Evolutionary conservation across 176 grass and related monocot species (phyloP).

Genomic region (Tillandsia leiboldiana): DNA sequence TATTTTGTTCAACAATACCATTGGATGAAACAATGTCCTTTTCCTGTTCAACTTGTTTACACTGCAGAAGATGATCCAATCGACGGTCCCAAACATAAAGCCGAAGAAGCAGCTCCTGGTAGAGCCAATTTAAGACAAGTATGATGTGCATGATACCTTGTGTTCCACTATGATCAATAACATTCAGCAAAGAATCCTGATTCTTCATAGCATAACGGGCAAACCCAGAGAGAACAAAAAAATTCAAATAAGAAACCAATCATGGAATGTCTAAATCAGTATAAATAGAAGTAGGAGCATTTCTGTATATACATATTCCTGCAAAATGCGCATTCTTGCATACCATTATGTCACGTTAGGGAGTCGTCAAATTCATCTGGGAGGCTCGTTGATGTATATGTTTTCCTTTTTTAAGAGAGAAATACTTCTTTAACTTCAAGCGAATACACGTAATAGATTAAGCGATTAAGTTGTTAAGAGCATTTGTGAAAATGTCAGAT

Average conservation of each 20-base stretch:
- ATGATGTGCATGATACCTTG: slow-evolving; percentile 31
- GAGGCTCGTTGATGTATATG: no score
- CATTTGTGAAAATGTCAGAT: no score
- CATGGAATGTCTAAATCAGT: slow-evolving; percentile 12
- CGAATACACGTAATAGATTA: no score
- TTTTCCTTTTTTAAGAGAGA: no score
- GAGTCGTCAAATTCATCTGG: no score
- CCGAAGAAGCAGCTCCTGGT: slow-evolving; percentile 73
- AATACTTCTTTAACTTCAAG: no score
- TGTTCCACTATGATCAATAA: slow-evolving; percentile 33
- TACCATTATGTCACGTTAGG: no score
- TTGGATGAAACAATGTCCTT: slow-evolving; percentile 21
- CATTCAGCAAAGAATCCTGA: slow-evolving; percentile 45
- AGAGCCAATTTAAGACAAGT: slow-evolving; percentile 67
- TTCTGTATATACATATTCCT: no score
- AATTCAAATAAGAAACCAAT: slow-evolving; percentile 12
- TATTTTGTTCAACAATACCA: slow-evolving; percentile 5
- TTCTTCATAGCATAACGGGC: slow-evolving; percentile 13
- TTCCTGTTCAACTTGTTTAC: slow-evolving; percentile 24
- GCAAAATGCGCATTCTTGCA: no score
- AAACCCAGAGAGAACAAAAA: no score
- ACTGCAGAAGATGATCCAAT: slow-evolving; percentile 57
- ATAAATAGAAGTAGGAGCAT: background rate
- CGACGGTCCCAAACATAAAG: slow-evolving; percentile 86
- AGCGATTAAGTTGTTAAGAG: no score